phyloP scores from a whole-genome alignment of 176 grass and related monocot species.

The Oryza meyeriana region DNA sequence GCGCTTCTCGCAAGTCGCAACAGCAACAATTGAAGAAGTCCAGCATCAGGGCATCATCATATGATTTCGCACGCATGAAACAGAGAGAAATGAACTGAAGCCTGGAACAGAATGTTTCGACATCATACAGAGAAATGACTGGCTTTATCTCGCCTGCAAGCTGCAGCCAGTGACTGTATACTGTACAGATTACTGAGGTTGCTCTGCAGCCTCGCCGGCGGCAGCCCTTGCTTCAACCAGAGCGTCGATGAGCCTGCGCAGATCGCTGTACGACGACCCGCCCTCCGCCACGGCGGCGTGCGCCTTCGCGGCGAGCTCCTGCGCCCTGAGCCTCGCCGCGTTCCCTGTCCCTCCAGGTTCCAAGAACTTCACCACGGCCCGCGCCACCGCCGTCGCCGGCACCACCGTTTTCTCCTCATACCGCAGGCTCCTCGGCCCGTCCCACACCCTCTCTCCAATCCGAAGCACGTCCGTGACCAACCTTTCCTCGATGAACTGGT shows the following conservation, averaged over 20 bases:
- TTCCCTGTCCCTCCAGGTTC: neutral
- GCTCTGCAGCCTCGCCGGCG: too few relatives aligned
- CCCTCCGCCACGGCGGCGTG: slow-evolving; percentile 6
- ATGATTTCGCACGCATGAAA: too few relatives aligned
- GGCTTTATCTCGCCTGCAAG: too few relatives aligned
- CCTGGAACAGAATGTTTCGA: too few relatives aligned
- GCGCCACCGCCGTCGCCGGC: slow-evolving; percentile 1
- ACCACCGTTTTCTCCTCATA: neutral
- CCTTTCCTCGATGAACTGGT: slow-evolving; percentile 48
- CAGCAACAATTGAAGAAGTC: too few relatives aligned
- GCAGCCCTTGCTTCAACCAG: neutral
- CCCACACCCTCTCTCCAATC: slow-evolving; percentile 9
- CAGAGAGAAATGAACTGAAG: neutral
- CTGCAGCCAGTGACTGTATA: too few relatives aligned
- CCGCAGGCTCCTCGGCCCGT: slow-evolving; percentile 1
- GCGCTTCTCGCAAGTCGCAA: too few relatives aligned
- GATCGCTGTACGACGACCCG: slow-evolving; percentile 15
- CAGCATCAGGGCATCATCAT: too few relatives aligned
- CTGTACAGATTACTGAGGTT: neutral
- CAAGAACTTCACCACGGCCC: slow-evolving; percentile 22
- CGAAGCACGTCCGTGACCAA: slow-evolving; percentile 26
- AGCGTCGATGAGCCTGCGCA: slow-evolving; percentile 14
- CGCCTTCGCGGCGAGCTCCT: slow-evolving; percentile 21
- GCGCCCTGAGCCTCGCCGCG: neutral
- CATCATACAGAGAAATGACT: too few relatives aligned